These are phyloP conservation scores for Ceriops tagal DNA, from an alignment of 345 rosid species.

Conservation along the genomic window DNA sequence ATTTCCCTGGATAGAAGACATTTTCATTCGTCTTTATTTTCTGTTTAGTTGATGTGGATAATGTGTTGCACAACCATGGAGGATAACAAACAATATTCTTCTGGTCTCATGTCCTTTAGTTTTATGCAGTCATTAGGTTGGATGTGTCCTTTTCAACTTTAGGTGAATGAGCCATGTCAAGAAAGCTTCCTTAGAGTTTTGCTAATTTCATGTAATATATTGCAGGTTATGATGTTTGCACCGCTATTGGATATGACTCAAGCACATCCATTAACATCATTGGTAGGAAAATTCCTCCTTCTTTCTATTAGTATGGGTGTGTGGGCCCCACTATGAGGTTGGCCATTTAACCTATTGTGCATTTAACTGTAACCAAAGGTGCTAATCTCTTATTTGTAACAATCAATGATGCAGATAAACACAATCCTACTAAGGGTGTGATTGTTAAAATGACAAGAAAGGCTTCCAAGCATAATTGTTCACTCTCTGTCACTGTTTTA, in stretches of 20 bases:
- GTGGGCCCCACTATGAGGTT: background rate
- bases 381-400: constrained; percentile 21
- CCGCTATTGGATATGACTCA: constrained; percentile 56
- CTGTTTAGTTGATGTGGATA: background rate
- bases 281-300: constrained; percentile 42
- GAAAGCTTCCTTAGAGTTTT: constrained; percentile 2
- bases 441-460: constrained; percentile 60
- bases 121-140: background rate
- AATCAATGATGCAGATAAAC: constrained; percentile 45
- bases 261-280: constrained; percentile 43
- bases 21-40: background rate
- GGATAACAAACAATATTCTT: background rate
- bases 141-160: constrained; percentile 6
- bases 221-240: constrained; percentile 88
- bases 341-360: background rate
- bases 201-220: constrained; percentile 20
- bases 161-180: background rate
- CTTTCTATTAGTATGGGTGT: background rate
- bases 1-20: background rate
- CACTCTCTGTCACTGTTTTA: constrained; percentile 72
- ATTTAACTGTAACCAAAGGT: constrained; percentile 12
- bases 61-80: background rate
- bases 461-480: constrained; percentile 46
- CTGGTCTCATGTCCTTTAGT: background rate
- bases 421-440: constrained; percentile 77